Evolutionary conservation across 1,139 yeast genomes (phyloP), one percentile per base, ranked within the genome.

Genomic region (Candida sp.): DNA sequence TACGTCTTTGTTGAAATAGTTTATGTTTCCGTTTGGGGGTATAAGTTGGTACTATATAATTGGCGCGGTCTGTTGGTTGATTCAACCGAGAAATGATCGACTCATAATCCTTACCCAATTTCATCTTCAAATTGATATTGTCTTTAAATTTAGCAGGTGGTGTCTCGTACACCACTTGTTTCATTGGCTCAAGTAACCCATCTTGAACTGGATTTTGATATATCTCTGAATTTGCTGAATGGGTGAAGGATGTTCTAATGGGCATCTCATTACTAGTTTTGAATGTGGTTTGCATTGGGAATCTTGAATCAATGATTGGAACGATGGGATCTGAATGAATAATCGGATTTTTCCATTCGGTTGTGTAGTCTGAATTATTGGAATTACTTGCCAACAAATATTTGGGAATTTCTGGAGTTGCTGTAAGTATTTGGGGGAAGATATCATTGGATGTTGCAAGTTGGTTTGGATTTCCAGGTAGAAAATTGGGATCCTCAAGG

Each of bases 71-170:
- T 9, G 34, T 5, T 32, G 34, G 19, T 12, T 32, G 34, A 32
- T 12, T 32, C 19, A 32, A 12, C 11, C 34, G 12, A 32, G 34
- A 32, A 12, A 37, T 37, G 11, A 37, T 37, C 15, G 22, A 12
- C 25, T 37, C 39, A n/a, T 37, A 37, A 12, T 37, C 39, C 9
- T 25, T 32, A 6, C 39, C 39, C 21, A 37, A 37, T n/a, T 37
- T 37, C 15, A 29, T 4, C 23, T 29, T 27, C 12, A 37, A 37
- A 19, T 37, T 37, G 8, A 37, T 37, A n/a, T 37, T 37, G 27
- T 37, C 39, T 29, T 37, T 37, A 12, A 37, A 37, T 21, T 37
- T 29, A 11, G 6, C 11, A 7, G 25, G 19, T 7, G 39, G 39
- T 32, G 34, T 9, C 7, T 37, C 39, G 29, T 27, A 37, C 8